phyloP scores from a whole-genome alignment of 208 protist genomes.

The Lotmaria passim region DNA sequence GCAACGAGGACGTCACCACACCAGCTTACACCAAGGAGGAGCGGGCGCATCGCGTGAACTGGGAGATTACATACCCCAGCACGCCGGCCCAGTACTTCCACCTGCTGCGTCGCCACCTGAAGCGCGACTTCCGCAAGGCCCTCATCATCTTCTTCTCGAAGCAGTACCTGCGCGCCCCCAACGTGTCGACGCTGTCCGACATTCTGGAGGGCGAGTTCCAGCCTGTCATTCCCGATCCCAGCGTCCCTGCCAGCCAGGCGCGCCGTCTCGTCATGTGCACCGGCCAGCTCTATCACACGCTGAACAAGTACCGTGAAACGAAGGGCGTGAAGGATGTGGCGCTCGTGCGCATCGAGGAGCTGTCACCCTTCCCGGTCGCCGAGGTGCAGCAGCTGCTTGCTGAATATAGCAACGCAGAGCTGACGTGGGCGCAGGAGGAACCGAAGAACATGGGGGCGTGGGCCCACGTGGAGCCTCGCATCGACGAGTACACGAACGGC shows the following conservation, averaged over 20 bases:
- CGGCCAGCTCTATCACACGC: constrained; percentile 97
- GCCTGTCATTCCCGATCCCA: constrained; percentile 79
- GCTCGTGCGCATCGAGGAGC: constrained; percentile 95
- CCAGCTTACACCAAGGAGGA: constrained; percentile 68
- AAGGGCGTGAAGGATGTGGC: constrained; percentile 81
- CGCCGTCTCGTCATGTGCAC: constrained; percentile 95
- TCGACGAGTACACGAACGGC: constrained; percentile 78
- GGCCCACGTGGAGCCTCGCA: constrained; percentile 82
- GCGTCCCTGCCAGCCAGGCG: constrained; percentile 66
- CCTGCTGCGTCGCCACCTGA: constrained; percentile 96
- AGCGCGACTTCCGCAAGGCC: constrained; percentile 98
- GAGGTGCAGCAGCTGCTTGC: constrained; percentile 82
- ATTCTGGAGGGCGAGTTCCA: constrained; percentile 68
- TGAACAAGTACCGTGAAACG: constrained; percentile 74
- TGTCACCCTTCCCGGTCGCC: constrained; percentile 97
- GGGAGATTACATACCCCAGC: constrained; percentile 92
- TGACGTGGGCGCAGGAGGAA: constrained; percentile 98
- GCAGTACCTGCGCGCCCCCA: constrained; percentile 88
- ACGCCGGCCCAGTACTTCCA: constrained; percentile 99
- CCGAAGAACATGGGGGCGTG: constrained; percentile 97
- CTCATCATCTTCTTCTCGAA: constrained; percentile 96
- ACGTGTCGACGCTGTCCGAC: constrained; percentile 79
- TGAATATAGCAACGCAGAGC: constrained; percentile 90
- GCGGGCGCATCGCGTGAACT: constrained; percentile 86
- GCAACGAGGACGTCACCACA: constrained; percentile 89